phyloP scores from a whole-genome alignment of 768 basidiomycete genomes.

The Albatrellus ellisii region DNA sequence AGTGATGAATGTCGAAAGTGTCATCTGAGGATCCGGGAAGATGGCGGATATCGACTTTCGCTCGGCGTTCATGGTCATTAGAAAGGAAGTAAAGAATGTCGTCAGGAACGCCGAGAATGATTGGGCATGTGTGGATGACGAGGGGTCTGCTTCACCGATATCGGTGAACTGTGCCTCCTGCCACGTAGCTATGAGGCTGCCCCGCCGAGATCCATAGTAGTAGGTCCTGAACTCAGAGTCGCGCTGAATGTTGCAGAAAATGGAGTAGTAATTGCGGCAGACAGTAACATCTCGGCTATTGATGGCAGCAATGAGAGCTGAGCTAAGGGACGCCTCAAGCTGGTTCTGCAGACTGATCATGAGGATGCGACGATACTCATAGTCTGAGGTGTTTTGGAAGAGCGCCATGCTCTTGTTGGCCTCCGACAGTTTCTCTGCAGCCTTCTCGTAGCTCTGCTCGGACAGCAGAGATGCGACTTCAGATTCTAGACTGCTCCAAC shows the following conservation, averaged over 20 bases:
- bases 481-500: conserved; percentile 89
- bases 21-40: conserved; percentile 72
- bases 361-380: conserved; percentile 71
- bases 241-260: conserved; percentile 85
- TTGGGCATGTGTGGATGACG: conserved; percentile 18
- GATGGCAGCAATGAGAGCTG: conserved; percentile 83
- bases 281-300: conserved; percentile 59
- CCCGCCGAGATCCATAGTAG: conserved; percentile 78
- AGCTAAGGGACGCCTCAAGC: conserved; percentile 83
- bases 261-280: conserved; percentile 69
- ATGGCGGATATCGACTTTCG: conserved; percentile 65
- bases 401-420: conserved; percentile 83
- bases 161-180: conserved; percentile 41
- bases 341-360: conserved; percentile 93
- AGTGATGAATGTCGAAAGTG: conserved; percentile 72
- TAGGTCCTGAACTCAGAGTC: conserved; percentile 90
- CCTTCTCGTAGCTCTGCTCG: conserved; percentile 73
- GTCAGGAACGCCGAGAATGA: conserved; percentile 57
- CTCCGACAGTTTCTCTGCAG: conserved; percentile 84
- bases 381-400: conserved; percentile 87
- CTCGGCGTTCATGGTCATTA: conserved; percentile 56
- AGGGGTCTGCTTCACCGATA: conserved; percentile 24
- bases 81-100: conserved; percentile 60
- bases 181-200: conserved; percentile 57
- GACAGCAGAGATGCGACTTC: conserved; percentile 81